Evolutionary conservation across 2,329 filamentous ascomycete genomes (phyloP).

Genomic region (Onygenales sp.): DNA sequence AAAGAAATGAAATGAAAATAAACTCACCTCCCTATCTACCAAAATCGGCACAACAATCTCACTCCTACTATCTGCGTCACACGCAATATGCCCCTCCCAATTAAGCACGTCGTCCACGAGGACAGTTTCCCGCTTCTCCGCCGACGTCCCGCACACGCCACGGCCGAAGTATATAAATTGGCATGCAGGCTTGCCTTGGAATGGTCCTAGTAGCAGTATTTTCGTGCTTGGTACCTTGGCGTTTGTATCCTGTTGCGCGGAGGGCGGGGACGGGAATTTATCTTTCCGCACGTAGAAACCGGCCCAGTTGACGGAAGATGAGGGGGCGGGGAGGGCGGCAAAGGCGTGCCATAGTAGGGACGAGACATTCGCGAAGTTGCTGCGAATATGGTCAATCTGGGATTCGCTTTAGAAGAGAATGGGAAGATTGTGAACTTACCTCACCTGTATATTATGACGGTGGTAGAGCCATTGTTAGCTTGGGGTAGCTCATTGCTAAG

Average conservation of each 20-base stretch:
- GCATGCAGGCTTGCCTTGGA: slow-evolving; percentile 41
- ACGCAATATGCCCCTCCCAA: slow-evolving; percentile 42
- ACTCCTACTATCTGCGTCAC: slow-evolving; percentile 39
- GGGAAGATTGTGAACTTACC: slow-evolving; percentile 14
- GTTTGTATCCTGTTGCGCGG: slow-evolving; percentile 12
- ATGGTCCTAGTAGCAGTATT: slow-evolving; percentile 36
- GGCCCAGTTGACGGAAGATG: slow-evolving; percentile 39
- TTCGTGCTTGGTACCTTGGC: slow-evolving; percentile 12
- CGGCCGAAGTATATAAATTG: slow-evolving; percentile 37
- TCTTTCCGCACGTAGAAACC: slow-evolving; percentile 39
- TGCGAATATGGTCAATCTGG: slow-evolving; percentile 8
- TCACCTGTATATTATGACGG: slow-evolving; percentile 17
- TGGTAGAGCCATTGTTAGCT: background rate
- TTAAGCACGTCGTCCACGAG: slow-evolving; percentile 34
- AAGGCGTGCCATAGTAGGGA: slow-evolving; percentile 42
- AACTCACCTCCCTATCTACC: slow-evolving; percentile 28
- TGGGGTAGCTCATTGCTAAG: background rate
- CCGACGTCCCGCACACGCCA: slow-evolving; percentile 39
- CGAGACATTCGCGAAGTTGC: slow-evolving; percentile 38
- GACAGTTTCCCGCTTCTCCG: slow-evolving; percentile 28
- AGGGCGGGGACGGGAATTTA: slow-evolving; percentile 27
- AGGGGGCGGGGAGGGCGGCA: slow-evolving; percentile 33
- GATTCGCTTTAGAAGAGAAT: background rate
- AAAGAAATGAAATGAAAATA: background rate
- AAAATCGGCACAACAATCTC: slow-evolving; percentile 42